Percentiles rank a stretch among this genome's conserved stretches.
Conservation (phyloP, 352 stramenopile genomes). For the Saprolegnia parasitica region DNA sequence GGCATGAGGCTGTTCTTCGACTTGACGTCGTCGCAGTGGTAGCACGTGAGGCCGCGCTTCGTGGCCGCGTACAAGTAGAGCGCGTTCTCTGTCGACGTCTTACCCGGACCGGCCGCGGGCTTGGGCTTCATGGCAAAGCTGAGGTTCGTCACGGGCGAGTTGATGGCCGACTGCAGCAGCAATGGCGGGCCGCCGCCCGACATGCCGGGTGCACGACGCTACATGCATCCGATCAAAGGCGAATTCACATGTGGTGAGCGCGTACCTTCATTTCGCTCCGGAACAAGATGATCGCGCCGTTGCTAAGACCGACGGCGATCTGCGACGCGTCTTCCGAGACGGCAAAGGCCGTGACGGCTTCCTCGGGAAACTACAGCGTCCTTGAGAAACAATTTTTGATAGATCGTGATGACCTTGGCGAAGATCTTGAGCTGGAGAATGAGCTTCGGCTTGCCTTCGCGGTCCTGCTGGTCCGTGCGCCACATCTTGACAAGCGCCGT, state of each 20-base stretch:
- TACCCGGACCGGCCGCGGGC: constrained; percentile 28
- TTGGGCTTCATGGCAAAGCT: constrained; percentile 77
- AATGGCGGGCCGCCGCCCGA: constrained; percentile 49
- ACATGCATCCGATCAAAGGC: neutral
- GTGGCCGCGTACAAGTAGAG: constrained; percentile 80
- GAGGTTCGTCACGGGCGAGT: constrained; percentile 72
- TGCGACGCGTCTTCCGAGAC: constrained; percentile 80
- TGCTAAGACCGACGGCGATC: constrained; percentile 74
- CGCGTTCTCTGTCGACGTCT: constrained; percentile 31
- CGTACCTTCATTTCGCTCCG: constrained; percentile 54
- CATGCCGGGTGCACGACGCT: constrained; percentile 42
- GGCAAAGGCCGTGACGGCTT: constrained; percentile 80
- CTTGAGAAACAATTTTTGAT: neutral
- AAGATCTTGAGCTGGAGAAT: constrained; percentile 82
- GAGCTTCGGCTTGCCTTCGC: constrained; percentile 80
- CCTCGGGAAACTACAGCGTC: constrained; percentile 55
- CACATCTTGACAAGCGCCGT: constrained; percentile 79
- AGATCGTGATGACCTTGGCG: constrained; percentile 51
- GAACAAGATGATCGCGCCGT: constrained; percentile 80
- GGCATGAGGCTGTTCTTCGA: constrained; percentile 30
- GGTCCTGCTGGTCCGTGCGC: constrained; percentile 84
- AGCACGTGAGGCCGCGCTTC: constrained; percentile 70
- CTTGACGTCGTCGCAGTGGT: constrained; percentile 69
- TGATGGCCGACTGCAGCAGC: constrained; percentile 68
- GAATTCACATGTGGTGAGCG: neutral